These are phyloP conservation scores for Helotiales sp. DNA, from an alignment of 2,329 filamentous ascomycete genomes.

Conservation along the genomic window DNA sequence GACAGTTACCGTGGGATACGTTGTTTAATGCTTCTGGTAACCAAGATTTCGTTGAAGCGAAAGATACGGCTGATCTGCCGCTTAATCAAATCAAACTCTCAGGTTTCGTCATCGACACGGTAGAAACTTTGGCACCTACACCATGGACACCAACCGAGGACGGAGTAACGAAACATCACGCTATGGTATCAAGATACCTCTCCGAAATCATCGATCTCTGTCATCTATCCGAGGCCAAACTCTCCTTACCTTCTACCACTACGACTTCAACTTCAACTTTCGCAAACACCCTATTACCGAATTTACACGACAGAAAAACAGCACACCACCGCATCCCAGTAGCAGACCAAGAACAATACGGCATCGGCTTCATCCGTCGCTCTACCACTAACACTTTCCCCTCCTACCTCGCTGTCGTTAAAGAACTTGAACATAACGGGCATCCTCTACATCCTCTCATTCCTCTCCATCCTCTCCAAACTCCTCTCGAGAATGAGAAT, in stretches of 20 bases:
- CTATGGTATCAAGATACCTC: neutral
- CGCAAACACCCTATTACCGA: neutral
- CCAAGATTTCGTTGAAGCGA: neutral
- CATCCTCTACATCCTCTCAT: neutral
- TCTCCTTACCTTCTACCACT: neutral
- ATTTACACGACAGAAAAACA: neutral
- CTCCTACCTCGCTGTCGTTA: neutral
- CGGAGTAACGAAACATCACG: neutral
- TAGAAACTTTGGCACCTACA: no score
- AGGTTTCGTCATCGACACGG: constrained; percentile 3
- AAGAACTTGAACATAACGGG: neutral
- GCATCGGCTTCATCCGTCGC: constrained; percentile 1
- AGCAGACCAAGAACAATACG: constrained; percentile 12
- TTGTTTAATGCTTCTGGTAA: neutral
- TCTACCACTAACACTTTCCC: no score
- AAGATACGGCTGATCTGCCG: neutral
- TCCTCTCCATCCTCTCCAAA: neutral
- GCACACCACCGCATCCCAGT: constrained; percentile 5
- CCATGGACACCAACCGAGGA: no score
- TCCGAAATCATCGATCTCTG: neutral
- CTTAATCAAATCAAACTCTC: neutral
- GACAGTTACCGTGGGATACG: constrained; percentile 14
- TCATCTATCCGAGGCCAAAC: neutral
- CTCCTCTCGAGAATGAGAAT: neutral
- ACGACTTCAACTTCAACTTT: neutral